These are phyloP conservation scores for Smallanthus sonchifolius DNA, from an alignment of 129 eudicot genomes.

Conservation along the genomic window DNA sequence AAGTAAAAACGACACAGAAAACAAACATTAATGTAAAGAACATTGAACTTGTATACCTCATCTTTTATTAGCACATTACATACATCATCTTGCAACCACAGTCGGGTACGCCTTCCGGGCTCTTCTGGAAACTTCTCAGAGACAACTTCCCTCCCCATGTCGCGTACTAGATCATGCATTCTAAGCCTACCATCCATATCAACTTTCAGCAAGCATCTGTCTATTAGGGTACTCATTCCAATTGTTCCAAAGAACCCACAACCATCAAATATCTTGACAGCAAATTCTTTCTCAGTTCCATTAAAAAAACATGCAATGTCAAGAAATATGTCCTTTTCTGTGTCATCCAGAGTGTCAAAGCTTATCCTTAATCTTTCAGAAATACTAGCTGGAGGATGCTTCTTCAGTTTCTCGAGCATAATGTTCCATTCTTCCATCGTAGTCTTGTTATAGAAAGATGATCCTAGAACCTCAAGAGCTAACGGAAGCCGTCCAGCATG, in stretches of 20 bases:
- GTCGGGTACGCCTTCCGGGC: conserved; percentile 13
- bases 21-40: neutral
- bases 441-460: conserved; percentile 10
- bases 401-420: neutral
- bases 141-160: conserved; percentile 24
- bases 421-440: neutral
- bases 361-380: conserved; percentile 7
- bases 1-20: neutral
- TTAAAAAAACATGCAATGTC: conserved; percentile 23
- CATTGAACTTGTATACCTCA: conserved; percentile 9
- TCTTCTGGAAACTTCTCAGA: conserved; percentile 12
- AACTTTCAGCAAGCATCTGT: conserved; percentile 15
- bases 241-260: conserved; percentile 8
- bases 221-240: conserved; percentile 13
- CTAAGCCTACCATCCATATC: no score
- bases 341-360: conserved; percentile 14
- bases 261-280: conserved; percentile 12
- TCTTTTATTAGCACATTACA: conserved; percentile 2
- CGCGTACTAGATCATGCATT: conserved; percentile 17
- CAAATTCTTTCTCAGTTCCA: conserved; percentile 1
- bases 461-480: conserved; percentile 20
- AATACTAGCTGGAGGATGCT: neutral
- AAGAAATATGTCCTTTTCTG: conserved; percentile 21
- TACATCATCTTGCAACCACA: conserved; percentile 18
- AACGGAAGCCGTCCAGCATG: conserved; percentile 11